phyloP scores from a whole-genome alignment of 345 rosid genomes.

The Gossypium bickii region DNA sequence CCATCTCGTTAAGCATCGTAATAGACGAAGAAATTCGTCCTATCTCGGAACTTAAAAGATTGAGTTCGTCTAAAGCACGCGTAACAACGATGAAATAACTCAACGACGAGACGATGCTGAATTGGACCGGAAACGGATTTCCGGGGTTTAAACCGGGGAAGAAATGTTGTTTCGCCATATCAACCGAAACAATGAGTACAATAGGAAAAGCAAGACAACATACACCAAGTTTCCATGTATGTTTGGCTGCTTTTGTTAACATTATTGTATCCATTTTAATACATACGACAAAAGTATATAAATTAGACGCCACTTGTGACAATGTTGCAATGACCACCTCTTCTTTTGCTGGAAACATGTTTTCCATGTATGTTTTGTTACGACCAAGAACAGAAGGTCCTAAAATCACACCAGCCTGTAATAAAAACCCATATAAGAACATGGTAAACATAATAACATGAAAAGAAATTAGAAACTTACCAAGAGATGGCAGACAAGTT shows the following conservation, averaged over 20 bases:
- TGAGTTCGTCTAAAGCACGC: slow-evolving; percentile 6
- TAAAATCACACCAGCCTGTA: slow-evolving; percentile 5
- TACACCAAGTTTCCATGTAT: background rate
- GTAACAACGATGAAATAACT: background rate
- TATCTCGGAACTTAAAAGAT: slow-evolving; percentile 6
- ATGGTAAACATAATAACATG: no score
- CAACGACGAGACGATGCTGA: background rate
- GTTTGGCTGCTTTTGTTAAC: background rate
- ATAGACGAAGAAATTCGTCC: slow-evolving; percentile 11
- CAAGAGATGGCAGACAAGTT: slow-evolving; percentile 6
- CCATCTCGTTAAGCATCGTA: background rate
- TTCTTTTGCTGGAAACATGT: slow-evolving; percentile 7
- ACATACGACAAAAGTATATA: background rate
- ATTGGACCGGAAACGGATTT: background rate
- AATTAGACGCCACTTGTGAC: background rate
- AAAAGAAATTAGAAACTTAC: background rate
- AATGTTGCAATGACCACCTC: background rate
- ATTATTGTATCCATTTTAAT: background rate
- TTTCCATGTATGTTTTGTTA: slow-evolving; percentile 1
- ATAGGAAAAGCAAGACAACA: background rate
- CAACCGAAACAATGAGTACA: background rate
- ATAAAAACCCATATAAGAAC: no score
- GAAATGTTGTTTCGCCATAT: no score
- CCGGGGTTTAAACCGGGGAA: background rate
- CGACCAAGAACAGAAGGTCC: slow-evolving; percentile 17